These are phyloP conservation scores for Globisporangium cederbergense DNA, from an alignment of 352 stramenopile species.

Conservation along the genomic window DNA sequence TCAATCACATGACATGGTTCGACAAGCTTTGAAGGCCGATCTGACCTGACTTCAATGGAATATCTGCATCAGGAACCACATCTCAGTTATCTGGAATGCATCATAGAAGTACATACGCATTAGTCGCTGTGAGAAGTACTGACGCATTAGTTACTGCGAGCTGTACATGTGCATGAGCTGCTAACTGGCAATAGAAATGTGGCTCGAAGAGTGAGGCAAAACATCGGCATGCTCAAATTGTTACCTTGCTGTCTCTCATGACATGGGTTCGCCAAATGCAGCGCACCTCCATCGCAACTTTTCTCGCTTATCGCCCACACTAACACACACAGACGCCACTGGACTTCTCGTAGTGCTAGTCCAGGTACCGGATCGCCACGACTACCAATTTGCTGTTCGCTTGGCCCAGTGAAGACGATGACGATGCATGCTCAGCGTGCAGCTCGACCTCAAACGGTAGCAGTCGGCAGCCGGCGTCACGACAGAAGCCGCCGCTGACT, in stretches of 20 bases:
- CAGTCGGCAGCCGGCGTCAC: background rate
- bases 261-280: no score
- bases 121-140: no score
- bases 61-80: no score
- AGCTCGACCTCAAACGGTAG: constrained; percentile 5
- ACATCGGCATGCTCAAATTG: no score
- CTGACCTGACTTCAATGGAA: background rate
- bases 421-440: background rate
- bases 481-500: background rate
- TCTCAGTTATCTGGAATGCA: no score
- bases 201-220: no score
- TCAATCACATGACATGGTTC: background rate
- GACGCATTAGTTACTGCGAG: no score
- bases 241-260: no score
- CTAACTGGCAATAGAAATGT: no score
- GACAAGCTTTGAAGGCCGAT: background rate
- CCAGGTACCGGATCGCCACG: constrained; percentile 2
- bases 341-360: background rate
- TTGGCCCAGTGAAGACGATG: background rate
- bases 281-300: no score
- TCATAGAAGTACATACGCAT: no score
- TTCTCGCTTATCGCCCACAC: background rate
- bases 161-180: no score
- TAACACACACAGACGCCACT: background rate
- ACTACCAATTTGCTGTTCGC: background rate